A percentile compares a stretch with the other conserved stretches of the same genome.
Conservation (phyloP, 2,329 filamentous ascomycete genomes). For the Apiospora malaysiana region DNA sequence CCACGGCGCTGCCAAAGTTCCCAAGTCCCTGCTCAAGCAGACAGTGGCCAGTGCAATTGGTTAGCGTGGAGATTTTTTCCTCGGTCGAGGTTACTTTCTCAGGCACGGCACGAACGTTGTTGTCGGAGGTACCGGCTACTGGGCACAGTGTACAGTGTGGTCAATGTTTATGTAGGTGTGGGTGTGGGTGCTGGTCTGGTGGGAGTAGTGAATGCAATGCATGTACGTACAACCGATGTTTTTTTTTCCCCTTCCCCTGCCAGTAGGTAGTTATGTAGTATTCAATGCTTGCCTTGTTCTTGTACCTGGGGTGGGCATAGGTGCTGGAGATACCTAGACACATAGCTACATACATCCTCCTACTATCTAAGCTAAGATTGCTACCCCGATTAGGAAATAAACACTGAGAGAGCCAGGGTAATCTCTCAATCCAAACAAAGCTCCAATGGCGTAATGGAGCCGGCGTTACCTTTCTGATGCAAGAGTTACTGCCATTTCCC, state of each 20-base stretch:
- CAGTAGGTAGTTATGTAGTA: too few relatives aligned
- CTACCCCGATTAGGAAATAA: conserved; percentile 20
- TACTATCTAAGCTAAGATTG: conserved; percentile 15
- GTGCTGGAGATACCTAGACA: conserved; percentile 1
- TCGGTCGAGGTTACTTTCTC: conserved; percentile 12
- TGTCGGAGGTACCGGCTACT: conserved; percentile 13
- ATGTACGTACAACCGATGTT: conserved; percentile 1
- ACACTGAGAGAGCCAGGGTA: conserved; percentile 14
- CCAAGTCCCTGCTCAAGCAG: neutral
- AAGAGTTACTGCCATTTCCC: conserved; percentile 15
- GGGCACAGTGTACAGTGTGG: conserved; percentile 22
- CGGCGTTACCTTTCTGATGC: conserved; percentile 9
- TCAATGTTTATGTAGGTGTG: neutral
- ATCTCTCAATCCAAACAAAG: conserved; percentile 21
- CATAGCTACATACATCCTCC: neutral
- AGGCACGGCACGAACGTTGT: conserved; percentile 10
- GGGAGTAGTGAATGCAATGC: too few relatives aligned
- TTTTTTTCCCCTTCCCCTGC: neutral
- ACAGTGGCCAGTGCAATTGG: conserved; percentile 1
- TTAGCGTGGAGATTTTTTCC: conserved; percentile 17
- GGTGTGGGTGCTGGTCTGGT: neutral
- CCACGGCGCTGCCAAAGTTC: conserved; percentile 15
- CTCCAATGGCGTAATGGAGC: conserved; percentile 15
- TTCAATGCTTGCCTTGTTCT: neutral
- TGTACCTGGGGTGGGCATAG: neutral